These are phyloP conservation scores for Polyplosphaeria fusca DNA, from an alignment of 495 filamentous ascomycete genomes.

Conservation along the genomic window DNA sequence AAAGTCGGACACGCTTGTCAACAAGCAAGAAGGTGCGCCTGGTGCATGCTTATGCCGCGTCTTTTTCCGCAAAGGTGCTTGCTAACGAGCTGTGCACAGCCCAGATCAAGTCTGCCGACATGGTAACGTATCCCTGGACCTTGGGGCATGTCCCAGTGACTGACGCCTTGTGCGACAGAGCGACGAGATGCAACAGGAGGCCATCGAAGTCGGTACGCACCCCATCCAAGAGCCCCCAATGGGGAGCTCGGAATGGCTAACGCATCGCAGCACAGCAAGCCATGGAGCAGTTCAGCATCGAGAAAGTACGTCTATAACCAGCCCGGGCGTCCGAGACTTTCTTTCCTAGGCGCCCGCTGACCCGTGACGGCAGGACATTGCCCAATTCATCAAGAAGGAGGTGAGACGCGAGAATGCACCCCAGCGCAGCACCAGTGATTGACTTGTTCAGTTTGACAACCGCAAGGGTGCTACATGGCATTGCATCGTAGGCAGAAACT, in stretches of 20 bases:
- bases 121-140: constrained; percentile 59
- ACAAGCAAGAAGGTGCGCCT: constrained; percentile 67
- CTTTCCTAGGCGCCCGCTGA: constrained; percentile 23
- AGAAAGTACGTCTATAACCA: constrained; percentile 65
- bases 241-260: constrained; percentile 12
- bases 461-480: constrained; percentile 96
- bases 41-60: not conserved
- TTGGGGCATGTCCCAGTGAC: not conserved
- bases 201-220: constrained; percentile 82
- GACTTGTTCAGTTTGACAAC: constrained; percentile 66
- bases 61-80: not conserved
- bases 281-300: constrained; percentile 86
- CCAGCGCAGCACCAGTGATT: not conserved
- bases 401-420: constrained; percentile 48
- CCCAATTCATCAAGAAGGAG: constrained; percentile 94
- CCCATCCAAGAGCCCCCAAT: not conserved
- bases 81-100: constrained; percentile 55
- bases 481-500: constrained; percentile 97
- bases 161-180: constrained; percentile 52
- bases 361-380: constrained; percentile 68
- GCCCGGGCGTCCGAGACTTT: no score
- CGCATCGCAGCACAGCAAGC: constrained; percentile 73
- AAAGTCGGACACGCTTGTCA: constrained; percentile 44
- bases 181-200: constrained; percentile 95
- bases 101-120: constrained; percentile 94